These are phyloP conservation scores for Eucalyptus pauciflora DNA, from an alignment of 345 rosid genomes.

Conservation along the genomic window DNA sequence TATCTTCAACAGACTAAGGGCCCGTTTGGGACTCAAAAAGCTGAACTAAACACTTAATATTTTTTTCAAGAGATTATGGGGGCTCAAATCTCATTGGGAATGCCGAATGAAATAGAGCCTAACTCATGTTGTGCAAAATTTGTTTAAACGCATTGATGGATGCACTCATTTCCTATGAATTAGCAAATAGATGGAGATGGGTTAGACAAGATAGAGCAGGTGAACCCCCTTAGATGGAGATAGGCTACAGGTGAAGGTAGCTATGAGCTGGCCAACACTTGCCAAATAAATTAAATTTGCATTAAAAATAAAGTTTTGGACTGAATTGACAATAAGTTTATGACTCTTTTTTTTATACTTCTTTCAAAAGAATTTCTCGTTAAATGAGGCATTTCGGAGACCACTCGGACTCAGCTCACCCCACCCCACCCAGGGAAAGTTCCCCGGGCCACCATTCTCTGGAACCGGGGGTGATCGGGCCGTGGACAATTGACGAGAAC, in stretches of 20 bases:
- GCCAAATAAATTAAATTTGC: no score
- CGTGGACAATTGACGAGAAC: not conserved
- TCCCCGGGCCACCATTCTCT: not conserved
- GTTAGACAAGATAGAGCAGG: not conserved
- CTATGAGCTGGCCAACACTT: no score
- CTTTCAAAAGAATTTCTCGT: not conserved
- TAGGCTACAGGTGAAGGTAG: no score
- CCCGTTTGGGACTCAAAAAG: no score
- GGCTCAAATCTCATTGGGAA: no score
- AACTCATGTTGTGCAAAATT: not conserved
- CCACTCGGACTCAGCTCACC: not conserved
- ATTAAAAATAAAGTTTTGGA: no score
- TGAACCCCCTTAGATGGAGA: not conserved
- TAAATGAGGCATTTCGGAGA: not conserved
- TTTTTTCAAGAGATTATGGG: no score
- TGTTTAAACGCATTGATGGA: not conserved
- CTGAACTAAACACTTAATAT: no score
- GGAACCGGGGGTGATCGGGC: not conserved
- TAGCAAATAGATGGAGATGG: not conserved
- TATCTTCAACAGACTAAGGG: no score
- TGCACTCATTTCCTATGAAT: not conserved
- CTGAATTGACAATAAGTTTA: no score
- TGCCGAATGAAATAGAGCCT: no score
- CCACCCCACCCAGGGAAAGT: not conserved
- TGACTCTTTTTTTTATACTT: no score